Conservation (phyloP, 192 early-diverging fungal species). For the Mortierella alpina region DNA sequence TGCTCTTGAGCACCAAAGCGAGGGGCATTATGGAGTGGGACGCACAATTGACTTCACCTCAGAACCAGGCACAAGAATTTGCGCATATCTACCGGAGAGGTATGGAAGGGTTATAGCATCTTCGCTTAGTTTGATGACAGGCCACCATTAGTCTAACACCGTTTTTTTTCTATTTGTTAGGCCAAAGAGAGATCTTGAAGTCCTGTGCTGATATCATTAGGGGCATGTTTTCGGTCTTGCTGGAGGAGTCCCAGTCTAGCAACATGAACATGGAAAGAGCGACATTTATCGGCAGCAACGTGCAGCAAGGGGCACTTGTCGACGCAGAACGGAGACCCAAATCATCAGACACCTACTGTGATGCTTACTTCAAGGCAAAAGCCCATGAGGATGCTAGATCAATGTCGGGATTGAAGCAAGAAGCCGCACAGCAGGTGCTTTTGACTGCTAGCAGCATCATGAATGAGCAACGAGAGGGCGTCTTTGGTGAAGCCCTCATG, state of each 20-base stretch:
- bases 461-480: conserved; percentile 13
- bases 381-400: conserved; percentile 13
- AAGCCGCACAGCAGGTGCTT: conserved; percentile 8
- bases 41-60: not conserved
- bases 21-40: conserved; percentile 17
- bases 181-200: conserved; percentile 42
- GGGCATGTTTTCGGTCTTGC: conserved; percentile 24
- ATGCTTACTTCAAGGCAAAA: conserved; percentile 2
- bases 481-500: conserved; percentile 30
- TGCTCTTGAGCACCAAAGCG: conserved; percentile 59
- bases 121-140: not conserved
- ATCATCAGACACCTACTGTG: not conserved
- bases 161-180: conserved; percentile 6
- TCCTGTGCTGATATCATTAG: conserved; percentile 14
- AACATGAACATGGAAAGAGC: not conserved
- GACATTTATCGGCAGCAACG: conserved; percentile 8
- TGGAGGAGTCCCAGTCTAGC: conserved; percentile 10
- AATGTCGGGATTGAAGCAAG: conserved; percentile 30
- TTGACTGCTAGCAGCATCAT: conserved; percentile 24
- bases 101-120: conserved; percentile 12
- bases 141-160: not conserved
- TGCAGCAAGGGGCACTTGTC: not conserved
- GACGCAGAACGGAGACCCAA: not conserved
- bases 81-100: conserved; percentile 65
- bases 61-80: conserved; percentile 53